Base-by-base conservation (phyloP, 2,329 filamentous ascomycete species). In the Stachybotrys chlorohalonatus region DNA sequence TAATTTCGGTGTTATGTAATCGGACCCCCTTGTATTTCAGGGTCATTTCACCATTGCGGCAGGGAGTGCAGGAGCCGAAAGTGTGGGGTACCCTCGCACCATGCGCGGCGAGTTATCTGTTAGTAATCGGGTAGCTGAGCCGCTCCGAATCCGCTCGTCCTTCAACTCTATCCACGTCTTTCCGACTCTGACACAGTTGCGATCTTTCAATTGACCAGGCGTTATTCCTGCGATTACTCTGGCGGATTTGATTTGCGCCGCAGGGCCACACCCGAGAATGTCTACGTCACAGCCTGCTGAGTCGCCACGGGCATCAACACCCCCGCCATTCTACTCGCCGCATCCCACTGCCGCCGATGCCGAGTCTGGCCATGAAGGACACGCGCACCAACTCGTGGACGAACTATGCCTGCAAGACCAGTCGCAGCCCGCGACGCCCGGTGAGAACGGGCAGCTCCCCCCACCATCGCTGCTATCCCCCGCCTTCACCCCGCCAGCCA, bases 401-500 rank as follows among this genome's bases (percentile, higher is more conserved):
- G 60, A 69, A 32, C 62, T 76, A 47, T 70, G 70, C 13, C 67
- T 75, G 24, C 49, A 49, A 52, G 57, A 55, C 56, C 49, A 54
- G 32, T 54, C 53, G 56, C 57, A 59, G 6, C 17, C 56, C 50
- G 53, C 51, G 46, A 60, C 59, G 31, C 58, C 62, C 56, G 57
- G 57, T 56, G 57, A 58, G 47, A 48, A 54, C 45, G 47, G 59
- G 30, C 62, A 62, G 51, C 60, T 58, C 15, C 78, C 78, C 32
- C 81, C 78, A 13, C 80, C 84, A 5, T 90, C 90, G 5, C 84
- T 94, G 51, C 85, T 96, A 59, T 96, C 93, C 68, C 89, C 89
- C 52, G 88, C 88, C 60, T 96, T 90, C 71, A 91, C 85, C 7
- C 88, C 89, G 13, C 86, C 87, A 36, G 74, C 78, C 8, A 86